These are phyloP conservation scores for Alternaria arborescens DNA, from an alignment of 2,329 filamentous ascomycete species.

Conservation along the genomic window DNA sequence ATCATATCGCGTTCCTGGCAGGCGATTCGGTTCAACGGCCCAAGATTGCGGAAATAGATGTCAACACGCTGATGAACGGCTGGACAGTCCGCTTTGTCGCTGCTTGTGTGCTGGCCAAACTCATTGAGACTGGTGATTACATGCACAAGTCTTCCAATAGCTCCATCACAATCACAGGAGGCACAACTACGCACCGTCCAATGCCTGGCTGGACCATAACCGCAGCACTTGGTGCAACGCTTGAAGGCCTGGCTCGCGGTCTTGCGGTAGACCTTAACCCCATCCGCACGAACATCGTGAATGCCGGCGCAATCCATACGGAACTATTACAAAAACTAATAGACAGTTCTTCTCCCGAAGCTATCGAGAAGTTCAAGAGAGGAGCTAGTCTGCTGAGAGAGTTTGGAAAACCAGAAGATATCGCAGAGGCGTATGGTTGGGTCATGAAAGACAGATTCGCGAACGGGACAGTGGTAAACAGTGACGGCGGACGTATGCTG, in stretches of 20 bases:
- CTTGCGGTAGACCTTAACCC: constrained; percentile 55
- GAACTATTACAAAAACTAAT: constrained; percentile 48
- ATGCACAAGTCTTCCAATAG: constrained; percentile 38
- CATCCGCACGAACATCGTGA: constrained; percentile 54
- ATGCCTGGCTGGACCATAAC: constrained; percentile 43
- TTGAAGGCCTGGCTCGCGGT: constrained; percentile 47
- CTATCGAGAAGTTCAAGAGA: constrained; percentile 23
- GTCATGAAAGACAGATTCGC: constrained; percentile 55
- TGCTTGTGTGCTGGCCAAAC: constrained; percentile 52
- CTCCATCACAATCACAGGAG: constrained; percentile 54
- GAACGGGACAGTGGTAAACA: constrained; percentile 46
- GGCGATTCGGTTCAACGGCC: constrained; percentile 32
- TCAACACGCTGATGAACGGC: constrained; percentile 24
- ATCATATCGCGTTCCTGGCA: constrained; percentile 46
- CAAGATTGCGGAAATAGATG: constrained; percentile 39
- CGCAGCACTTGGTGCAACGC: constrained; percentile 29
- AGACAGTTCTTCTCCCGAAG: constrained; percentile 23
- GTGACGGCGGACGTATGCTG: constrained; percentile 51
- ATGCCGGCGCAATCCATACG: constrained; percentile 54
- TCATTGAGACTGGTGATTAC: constrained; percentile 46
- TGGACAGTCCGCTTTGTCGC: constrained; percentile 50
- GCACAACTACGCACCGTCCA: constrained; percentile 48
- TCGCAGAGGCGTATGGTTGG: constrained; percentile 57
- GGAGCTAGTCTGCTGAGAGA: constrained; percentile 31
- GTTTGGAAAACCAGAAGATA: constrained; percentile 46